phyloP scores from a whole-genome alignment of 108 stramenopile species.

The Stephanodiscus minutulus region DNA sequence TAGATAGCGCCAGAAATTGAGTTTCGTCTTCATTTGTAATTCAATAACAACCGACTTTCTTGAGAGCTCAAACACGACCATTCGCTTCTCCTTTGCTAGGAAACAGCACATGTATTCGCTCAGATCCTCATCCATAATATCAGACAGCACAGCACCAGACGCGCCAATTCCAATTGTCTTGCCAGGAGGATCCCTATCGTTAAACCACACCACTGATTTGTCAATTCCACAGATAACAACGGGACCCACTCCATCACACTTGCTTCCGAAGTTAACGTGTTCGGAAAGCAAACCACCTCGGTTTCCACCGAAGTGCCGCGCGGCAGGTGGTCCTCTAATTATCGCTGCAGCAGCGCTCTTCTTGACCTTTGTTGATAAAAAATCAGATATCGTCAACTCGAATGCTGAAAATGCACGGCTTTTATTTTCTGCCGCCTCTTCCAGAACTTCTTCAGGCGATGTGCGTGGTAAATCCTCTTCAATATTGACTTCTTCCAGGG shows the following conservation, averaged over 20 bases:
- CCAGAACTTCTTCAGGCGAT: neutral
- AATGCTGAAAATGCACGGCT: slow-evolving; percentile 36
- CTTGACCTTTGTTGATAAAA: slow-evolving; percentile 73
- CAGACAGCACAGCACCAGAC: slow-evolving; percentile 86
- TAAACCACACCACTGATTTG: slow-evolving; percentile 85
- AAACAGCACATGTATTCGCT: slow-evolving; percentile 91
- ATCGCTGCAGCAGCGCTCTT: slow-evolving; percentile 82
- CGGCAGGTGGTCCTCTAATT: slow-evolving; percentile 85
- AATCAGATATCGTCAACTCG: slow-evolving; percentile 56
- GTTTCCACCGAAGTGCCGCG: slow-evolving; percentile 89
- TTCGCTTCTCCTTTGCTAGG: slow-evolving; percentile 85
- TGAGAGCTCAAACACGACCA: slow-evolving; percentile 82
- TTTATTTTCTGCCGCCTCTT: slow-evolving; percentile 19
- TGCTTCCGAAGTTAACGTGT: slow-evolving; percentile 26
- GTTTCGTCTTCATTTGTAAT: slow-evolving; percentile 91
- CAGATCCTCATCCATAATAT: slow-evolving; percentile 72
- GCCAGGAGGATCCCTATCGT: slow-evolving; percentile 73
- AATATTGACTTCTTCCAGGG: neutral
- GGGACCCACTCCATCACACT: slow-evolving; percentile 69
- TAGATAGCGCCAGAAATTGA: slow-evolving; percentile 90
- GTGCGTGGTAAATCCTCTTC: neutral
- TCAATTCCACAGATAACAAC: slow-evolving; percentile 86
- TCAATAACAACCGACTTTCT: slow-evolving; percentile 83
- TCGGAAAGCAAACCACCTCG: slow-evolving; percentile 66
- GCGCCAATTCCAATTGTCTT: slow-evolving; percentile 87